A percentile compares a stretch with the other conserved stretches of the same genome.
Conservation (phyloP, 2,329 filamentous ascomycete genomes). For the Ophiocordyceps camponoti-leonardi region DNA sequence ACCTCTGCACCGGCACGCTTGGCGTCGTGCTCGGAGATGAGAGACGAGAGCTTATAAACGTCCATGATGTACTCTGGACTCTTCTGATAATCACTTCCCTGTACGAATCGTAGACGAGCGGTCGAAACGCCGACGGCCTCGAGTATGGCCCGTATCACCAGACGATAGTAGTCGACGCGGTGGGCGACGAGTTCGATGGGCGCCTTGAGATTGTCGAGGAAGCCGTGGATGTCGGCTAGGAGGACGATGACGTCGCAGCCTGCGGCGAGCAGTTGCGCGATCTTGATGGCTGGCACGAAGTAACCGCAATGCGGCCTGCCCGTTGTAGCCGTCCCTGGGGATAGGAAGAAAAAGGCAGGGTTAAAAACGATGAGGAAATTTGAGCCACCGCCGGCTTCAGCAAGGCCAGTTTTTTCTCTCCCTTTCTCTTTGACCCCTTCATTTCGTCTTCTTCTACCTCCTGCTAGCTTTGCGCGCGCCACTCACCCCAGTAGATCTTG, state of each 20-base stretch:
- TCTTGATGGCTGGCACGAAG: slow-evolving; percentile 76
- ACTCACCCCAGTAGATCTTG: slow-evolving; percentile 67
- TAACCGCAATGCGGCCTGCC: slow-evolving; percentile 83
- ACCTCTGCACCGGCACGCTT: slow-evolving; percentile 86
- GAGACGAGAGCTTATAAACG: slow-evolving; percentile 55
- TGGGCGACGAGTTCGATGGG: slow-evolving; percentile 74
- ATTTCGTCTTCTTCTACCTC: not conserved
- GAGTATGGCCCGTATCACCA: slow-evolving; percentile 57
- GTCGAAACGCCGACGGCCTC: slow-evolving; percentile 64
- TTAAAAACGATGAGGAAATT: not conserved
- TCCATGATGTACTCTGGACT: slow-evolving; percentile 69
- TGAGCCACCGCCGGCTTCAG: not conserved
- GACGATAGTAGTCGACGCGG: slow-evolving; percentile 71
- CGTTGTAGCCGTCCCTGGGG: slow-evolving; percentile 56
- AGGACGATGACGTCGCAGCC: slow-evolving; percentile 71
- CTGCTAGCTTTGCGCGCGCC: not conserved
- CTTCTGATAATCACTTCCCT: slow-evolving; percentile 71
- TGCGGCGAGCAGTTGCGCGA: slow-evolving; percentile 71
- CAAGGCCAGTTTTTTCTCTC: too few relatives aligned
- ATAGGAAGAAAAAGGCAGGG: not conserved
- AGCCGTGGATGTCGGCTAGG: slow-evolving; percentile 58
- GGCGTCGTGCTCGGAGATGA: slow-evolving; percentile 63
- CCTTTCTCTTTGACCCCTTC: not conserved
- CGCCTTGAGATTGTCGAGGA: slow-evolving; percentile 71
- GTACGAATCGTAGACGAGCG: slow-evolving; percentile 65